These are phyloP conservation scores for Leccinum obscurum DNA, from an alignment of 768 basidiomycete species.

Conservation along the genomic window DNA sequence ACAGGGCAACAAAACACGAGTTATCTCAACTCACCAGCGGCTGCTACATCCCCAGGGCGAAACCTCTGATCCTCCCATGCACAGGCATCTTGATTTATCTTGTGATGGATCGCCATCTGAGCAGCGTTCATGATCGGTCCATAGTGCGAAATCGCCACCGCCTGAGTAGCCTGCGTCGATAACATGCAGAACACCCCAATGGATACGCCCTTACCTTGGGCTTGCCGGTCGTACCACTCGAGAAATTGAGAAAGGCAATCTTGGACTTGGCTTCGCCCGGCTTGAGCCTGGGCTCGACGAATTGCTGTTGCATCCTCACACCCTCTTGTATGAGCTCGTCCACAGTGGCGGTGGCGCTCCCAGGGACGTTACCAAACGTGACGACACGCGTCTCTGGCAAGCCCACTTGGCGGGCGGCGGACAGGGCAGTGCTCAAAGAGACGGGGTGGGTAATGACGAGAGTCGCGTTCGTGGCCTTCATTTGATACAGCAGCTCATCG, in stretches of 20 bases:
- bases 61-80: constrained; percentile 40
- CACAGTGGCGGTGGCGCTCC: constrained; percentile 33
- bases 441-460: constrained; percentile 34
- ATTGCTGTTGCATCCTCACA: constrained; percentile 35
- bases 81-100: constrained; percentile 40
- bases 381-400: constrained; percentile 32
- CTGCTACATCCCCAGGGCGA: constrained; percentile 55
- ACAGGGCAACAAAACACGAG: neutral
- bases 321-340: constrained; percentile 51
- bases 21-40: constrained; percentile 48
- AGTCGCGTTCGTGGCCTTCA: constrained; percentile 26
- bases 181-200: neutral
- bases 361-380: constrained; percentile 23
- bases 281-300: constrained; percentile 45
- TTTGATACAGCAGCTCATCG: constrained; percentile 35
- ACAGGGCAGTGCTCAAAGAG: constrained; percentile 27
- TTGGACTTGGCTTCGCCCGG: constrained; percentile 61
- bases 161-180: constrained; percentile 36
- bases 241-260: constrained; percentile 69
- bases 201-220: constrained; percentile 24
- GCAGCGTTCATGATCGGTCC: constrained; percentile 61
- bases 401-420: constrained; percentile 33
- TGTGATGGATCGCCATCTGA: constrained; percentile 56
- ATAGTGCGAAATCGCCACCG: constrained; percentile 67
- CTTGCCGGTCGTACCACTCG: constrained; percentile 73